A percentile compares a stretch with the other conserved stretches of the same genome.
These are phyloP conservation scores for Meira nashicola DNA, from an alignment of 1,284 basidiomycete genomes.

Conservation along the genomic window DNA sequence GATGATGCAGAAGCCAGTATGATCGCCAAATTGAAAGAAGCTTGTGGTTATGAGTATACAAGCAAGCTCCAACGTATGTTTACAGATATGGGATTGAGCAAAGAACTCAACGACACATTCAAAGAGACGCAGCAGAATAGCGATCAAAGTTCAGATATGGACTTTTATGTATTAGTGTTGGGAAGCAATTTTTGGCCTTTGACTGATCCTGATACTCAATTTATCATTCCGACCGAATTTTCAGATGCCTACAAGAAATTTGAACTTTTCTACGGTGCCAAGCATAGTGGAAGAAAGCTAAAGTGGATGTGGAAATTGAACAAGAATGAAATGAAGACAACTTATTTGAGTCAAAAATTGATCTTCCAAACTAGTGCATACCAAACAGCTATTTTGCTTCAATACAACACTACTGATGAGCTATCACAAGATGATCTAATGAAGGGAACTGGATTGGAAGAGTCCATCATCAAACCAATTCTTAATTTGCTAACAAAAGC, in stretches of 20 bases:
- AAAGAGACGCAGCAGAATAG: conserved; percentile 86
- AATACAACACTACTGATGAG: conserved; percentile 83
- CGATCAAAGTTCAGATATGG: conserved; percentile 48
- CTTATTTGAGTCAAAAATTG: conserved; percentile 88
- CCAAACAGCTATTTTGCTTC: conserved; percentile 87
- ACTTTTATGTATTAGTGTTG: conserved; percentile 87
- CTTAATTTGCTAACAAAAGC: conserved; percentile 79
- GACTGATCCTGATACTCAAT: conserved; percentile 74
- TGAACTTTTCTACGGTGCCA: conserved; percentile 85
- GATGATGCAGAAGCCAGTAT: conserved; percentile 96
- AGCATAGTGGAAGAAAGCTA: conserved; percentile 89
- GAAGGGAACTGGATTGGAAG: conserved; percentile 75
- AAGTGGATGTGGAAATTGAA: conserved; percentile 98
- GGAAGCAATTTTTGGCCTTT: conserved; percentile 96
- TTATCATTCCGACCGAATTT: conserved; percentile 83
- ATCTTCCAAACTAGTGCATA: conserved; percentile 92
- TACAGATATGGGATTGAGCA: conserved; percentile 91
- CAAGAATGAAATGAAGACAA: conserved; percentile 90
- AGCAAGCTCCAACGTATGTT: conserved; percentile 98
- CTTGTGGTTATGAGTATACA: conserved; percentile 97
- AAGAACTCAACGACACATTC: conserved; percentile 93
- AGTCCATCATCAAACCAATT: conserved; percentile 78
- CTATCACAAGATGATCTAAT: conserved; percentile 75
- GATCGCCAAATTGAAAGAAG: conserved; percentile 98
- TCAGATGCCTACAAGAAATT: conserved; percentile 83